phyloP scores from a whole-genome alignment of 2,329 filamentous ascomycete genomes.

The Fusarium goolgardi region DNA sequence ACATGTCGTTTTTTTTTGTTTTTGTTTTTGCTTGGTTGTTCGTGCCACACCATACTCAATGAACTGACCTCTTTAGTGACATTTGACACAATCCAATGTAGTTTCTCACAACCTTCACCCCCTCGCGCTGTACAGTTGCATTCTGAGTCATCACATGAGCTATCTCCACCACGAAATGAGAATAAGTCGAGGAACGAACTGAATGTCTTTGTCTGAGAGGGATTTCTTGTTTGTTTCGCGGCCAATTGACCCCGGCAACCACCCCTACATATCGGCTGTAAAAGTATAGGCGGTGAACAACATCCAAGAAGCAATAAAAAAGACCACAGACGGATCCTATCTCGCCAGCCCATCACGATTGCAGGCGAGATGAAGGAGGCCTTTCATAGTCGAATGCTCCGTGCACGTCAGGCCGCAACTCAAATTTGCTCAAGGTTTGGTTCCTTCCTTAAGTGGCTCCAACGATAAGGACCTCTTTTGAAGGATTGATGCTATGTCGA shows the following conservation, averaged over 20 bases:
- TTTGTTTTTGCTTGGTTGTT: conserved; percentile 19
- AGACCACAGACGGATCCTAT: conserved; percentile 19
- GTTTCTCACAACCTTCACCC: conserved; percentile 20
- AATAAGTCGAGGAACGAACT: conserved; percentile 33
- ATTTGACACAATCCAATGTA: conserved; percentile 7
- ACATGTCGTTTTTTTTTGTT: conserved; percentile 26
- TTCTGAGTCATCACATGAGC: conserved; percentile 45
- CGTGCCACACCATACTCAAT: conserved; percentile 18
- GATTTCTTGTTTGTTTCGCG: conserved; percentile 30
- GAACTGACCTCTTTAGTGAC: conserved; percentile 19
- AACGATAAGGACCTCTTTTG: conserved; percentile 21
- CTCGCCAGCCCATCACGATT: conserved; percentile 38
- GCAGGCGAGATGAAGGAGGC: conserved; percentile 32
- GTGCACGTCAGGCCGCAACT: conserved; percentile 30
- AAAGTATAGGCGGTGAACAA: conserved; percentile 43
- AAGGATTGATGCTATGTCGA: conserved; percentile 16
- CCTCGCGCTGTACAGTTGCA: conserved; percentile 37
- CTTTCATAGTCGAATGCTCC: conserved; percentile 31
- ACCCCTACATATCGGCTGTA: conserved; percentile 32
- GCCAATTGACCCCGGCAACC: conserved; percentile 37
- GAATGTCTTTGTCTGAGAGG: conserved; percentile 17
- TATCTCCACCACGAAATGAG: conserved; percentile 40
- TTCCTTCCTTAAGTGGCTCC: neutral
- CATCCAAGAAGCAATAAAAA: conserved; percentile 35
- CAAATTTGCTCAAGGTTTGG: conserved; percentile 9